Evolutionary conservation across 2,329 filamentous ascomycete species (phyloP).

Genomic region (Fusarium papillatum): DNA sequence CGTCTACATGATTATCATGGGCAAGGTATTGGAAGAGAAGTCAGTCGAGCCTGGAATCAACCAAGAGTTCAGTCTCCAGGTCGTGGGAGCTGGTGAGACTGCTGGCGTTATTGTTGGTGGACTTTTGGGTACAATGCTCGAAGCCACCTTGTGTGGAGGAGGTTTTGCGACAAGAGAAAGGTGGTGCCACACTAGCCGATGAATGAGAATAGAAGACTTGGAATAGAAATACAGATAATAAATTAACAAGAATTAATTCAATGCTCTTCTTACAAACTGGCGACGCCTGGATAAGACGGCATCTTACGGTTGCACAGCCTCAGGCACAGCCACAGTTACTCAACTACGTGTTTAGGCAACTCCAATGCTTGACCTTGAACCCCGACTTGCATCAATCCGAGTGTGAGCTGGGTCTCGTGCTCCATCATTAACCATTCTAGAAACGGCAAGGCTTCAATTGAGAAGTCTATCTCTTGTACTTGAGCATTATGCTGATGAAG

Average conservation of each 20-base stretch:
- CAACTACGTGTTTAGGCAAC: neutral
- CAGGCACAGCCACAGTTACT: conserved; percentile 36
- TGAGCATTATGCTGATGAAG: conserved; percentile 27
- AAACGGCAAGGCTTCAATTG: neutral
- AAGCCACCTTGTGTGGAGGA: conserved; percentile 39
- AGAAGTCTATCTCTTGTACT: neutral
- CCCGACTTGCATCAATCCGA: neutral
- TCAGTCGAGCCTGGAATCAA: conserved; percentile 28
- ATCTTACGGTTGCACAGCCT: neutral
- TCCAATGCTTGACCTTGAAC: neutral
- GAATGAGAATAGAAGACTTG: neutral
- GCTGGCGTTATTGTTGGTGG: conserved; percentile 44
- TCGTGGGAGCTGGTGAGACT: conserved; percentile 46
- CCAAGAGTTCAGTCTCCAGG: conserved; percentile 46
- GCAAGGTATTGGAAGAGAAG: conserved; percentile 34
- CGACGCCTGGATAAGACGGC: neutral
- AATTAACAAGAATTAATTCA: neutral
- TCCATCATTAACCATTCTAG: neutral
- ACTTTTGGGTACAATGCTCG: conserved; percentile 42
- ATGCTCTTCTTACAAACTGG: neutral
- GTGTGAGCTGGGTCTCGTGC: neutral
- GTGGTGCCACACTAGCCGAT: conserved; percentile 46
- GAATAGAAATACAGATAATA: neutral
- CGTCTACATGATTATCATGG: conserved; percentile 45
- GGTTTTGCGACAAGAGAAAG: conserved; percentile 23